These are phyloP conservation scores for Globisporangium radiosum DNA, from an alignment of 352 stramenopile species.

Conservation along the genomic window DNA sequence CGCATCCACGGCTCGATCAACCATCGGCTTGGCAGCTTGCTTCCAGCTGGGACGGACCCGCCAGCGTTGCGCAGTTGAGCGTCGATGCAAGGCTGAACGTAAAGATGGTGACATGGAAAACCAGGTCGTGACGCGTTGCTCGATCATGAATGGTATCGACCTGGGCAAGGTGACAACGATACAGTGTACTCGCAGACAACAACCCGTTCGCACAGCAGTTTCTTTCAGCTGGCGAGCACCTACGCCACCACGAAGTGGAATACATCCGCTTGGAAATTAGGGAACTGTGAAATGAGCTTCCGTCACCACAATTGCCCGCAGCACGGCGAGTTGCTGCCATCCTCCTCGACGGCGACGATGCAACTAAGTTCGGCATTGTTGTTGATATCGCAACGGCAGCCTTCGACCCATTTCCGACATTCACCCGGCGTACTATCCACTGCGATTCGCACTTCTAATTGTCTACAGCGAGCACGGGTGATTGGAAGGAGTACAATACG, in stretches of 20 bases:
- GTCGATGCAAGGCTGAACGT: too few species aligned
- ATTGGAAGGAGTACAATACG: background rate
- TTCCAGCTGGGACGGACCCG: fast-evolving
- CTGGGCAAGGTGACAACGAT: background rate
- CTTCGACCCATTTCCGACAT: background rate
- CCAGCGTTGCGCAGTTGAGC: background rate
- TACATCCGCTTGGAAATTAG: background rate
- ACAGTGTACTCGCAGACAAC: background rate
- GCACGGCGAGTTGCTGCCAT: background rate
- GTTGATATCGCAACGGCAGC: background rate
- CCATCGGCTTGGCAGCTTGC: background rate
- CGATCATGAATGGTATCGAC: background rate
- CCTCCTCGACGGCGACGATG: background rate
- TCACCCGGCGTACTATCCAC: background rate
- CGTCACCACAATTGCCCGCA: background rate
- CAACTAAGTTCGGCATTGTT: background rate
- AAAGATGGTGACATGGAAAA: background rate
- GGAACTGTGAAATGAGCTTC: background rate
- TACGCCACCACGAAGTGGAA: background rate
- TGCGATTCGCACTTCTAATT: background rate
- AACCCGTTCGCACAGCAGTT: background rate
- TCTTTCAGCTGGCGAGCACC: background rate
- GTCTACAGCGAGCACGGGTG: background rate
- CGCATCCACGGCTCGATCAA: background rate
- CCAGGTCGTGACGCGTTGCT: background rate